Evolutionary conservation across 176 grass and related monocot genomes (phyloP).

Genomic region (Hsuehochloa calcarea): DNA sequence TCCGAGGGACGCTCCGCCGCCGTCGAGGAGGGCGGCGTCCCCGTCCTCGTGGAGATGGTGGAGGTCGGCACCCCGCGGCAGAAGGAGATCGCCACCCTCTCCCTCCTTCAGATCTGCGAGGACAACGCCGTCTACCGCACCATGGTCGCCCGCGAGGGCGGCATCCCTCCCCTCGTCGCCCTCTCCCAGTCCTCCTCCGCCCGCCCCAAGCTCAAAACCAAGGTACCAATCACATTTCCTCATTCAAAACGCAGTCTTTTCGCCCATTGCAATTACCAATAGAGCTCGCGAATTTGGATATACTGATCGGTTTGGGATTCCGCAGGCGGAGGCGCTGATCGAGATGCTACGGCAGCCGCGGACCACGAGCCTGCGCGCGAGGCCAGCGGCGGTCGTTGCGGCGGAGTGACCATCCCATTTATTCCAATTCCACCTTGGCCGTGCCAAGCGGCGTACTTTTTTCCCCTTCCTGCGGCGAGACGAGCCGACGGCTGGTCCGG

Average conservation of each 20-base stretch:
- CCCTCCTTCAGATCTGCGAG: slow-evolving; percentile 89
- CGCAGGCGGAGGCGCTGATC: slow-evolving; percentile 69
- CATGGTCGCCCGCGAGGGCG: slow-evolving; percentile 90
- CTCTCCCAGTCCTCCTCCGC: slow-evolving; percentile 71
- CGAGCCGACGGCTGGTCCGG: slow-evolving; percentile 17
- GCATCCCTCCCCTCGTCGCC: slow-evolving; percentile 86
- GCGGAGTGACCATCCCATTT: slow-evolving; percentile 25
- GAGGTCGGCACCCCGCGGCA: slow-evolving; percentile 61
- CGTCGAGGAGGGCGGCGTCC: slow-evolving; percentile 71
- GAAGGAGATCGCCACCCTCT: slow-evolving; percentile 74
- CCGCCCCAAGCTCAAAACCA: slow-evolving; percentile 62
- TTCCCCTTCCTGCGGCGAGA: slow-evolving; percentile 7
- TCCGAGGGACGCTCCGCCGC: slow-evolving; percentile 54
- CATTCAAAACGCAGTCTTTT: not conserved
- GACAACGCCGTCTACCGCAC: slow-evolving; percentile 57
- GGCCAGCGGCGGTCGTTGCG: slow-evolving; percentile 44
- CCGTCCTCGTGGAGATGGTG: slow-evolving; percentile 93
- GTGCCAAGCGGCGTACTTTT: slow-evolving; percentile 31
- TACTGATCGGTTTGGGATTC: slow-evolving; percentile 27
- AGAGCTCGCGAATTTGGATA: not conserved
- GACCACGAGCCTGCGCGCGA: slow-evolving; percentile 37
- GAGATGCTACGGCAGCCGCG: slow-evolving; percentile 75
- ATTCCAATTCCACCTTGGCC: not conserved
- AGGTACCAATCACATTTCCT: slow-evolving; percentile 39
- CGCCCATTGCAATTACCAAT: not conserved